phyloP scores from a whole-genome alignment of 129 eudicot genomes.

The Flaveria brownii region DNA sequence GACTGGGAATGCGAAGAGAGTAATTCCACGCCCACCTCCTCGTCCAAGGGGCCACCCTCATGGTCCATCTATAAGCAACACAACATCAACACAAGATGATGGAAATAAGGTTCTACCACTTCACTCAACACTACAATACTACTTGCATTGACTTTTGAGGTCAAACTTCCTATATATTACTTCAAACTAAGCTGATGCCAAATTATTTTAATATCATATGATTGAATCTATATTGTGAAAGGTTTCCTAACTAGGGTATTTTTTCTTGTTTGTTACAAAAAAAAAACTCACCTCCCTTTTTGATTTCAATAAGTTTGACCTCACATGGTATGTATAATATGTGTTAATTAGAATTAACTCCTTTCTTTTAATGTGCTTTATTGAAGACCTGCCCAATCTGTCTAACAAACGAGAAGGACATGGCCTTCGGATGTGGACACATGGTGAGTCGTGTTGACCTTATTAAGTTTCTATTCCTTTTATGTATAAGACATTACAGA shows the following conservation, averaged over 20 bases:
- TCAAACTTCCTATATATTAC: constrained; percentile 4
- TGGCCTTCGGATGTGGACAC: constrained; percentile 84
- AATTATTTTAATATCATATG: too few species aligned
- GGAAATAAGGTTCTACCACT: constrained; percentile 47
- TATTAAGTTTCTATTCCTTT: constrained; percentile 5
- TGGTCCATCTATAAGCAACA: constrained; percentile 31
- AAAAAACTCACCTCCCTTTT: not conserved
- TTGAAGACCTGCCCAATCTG: constrained; percentile 73
- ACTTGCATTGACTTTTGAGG: not conserved
- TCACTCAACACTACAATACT: not conserved
- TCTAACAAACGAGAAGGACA: constrained; percentile 62
- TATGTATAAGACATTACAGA: not conserved
- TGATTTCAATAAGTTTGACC: constrained; percentile 16
- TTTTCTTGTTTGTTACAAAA: not conserved
- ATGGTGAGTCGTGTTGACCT: constrained; percentile 47
- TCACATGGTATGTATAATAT: not conserved
- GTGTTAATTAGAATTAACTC: not conserved
- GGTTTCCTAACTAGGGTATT: not conserved
- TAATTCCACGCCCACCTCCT: constrained; percentile 66
- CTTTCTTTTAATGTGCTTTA: constrained; percentile 7
- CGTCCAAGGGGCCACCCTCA: constrained; percentile 42
- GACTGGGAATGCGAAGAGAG: constrained; percentile 58
- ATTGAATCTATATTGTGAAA: not conserved
- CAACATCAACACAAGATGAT: constrained; percentile 45
- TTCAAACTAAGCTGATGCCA: not conserved